Evolutionary conservation across 306 rosid genomes (phyloP).

Genomic region (Casuarina equisetifolia): DNA sequence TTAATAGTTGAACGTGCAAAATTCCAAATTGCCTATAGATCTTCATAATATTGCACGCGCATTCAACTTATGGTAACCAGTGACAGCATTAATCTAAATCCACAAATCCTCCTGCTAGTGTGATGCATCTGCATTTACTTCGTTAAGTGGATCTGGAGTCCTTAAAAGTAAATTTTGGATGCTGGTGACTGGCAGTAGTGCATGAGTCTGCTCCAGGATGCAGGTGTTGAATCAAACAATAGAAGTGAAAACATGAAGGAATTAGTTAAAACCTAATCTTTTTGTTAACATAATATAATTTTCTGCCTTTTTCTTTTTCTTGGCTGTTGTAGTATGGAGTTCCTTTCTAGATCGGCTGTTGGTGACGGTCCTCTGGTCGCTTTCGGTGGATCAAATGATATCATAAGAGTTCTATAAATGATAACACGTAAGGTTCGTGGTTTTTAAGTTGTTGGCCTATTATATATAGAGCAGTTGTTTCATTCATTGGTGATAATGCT

Average conservation of each 20-base stretch:
- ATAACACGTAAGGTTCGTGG: conserved; percentile 88
- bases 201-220: neutral
- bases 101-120: no score
- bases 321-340: conserved; percentile 86
- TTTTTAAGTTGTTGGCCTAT: conserved; percentile 30
- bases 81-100: neutral
- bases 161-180: neutral
- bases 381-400: conserved; percentile 97
- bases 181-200: neutral
- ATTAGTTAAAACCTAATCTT: neutral
- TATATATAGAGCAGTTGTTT: conserved; percentile 8
- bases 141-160: neutral
- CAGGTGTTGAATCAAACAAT: neutral
- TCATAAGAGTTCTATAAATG: conserved; percentile 97
- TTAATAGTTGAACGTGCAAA: neutral
- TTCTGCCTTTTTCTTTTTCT: conserved; percentile 19
- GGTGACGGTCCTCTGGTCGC: conserved; percentile 97
- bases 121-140: no score
- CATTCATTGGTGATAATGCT: conserved; percentile 27
- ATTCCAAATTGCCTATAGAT: neutral
- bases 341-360: conserved; percentile 77
- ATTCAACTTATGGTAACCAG: neutral
- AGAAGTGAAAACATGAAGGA: neutral
- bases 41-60: neutral
- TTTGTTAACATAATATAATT: conserved; percentile 17